Percentiles rank a stretch among this genome's conserved stretches.
Conservation (phyloP, 257 asterid species). For the Plantago elongata region DNA sequence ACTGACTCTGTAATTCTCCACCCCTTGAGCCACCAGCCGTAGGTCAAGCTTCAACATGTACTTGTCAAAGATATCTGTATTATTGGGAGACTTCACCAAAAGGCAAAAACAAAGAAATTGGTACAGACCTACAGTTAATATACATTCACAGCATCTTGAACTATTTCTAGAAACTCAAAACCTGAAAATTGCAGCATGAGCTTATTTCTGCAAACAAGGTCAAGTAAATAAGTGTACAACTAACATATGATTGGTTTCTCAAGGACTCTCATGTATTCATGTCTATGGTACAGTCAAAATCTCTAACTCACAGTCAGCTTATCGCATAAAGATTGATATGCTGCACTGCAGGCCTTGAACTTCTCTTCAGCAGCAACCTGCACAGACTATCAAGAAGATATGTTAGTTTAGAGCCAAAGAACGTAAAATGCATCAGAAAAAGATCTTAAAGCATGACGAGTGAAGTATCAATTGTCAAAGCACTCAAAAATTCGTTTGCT, state of each 20-base stretch:
- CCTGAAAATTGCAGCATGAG: conserved; percentile 11
- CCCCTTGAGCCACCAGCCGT: too few species aligned
- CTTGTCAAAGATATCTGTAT: neutral
- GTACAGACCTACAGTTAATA: neutral
- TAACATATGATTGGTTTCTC: neutral
- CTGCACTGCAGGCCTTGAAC: conserved; percentile 91
- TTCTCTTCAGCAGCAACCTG: conserved; percentile 88
- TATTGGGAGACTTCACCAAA: neutral
- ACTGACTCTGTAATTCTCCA: too few species aligned
- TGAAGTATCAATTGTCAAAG: neutral
- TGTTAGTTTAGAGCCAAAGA: neutral
- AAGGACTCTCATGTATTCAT: neutral
- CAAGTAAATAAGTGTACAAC: conserved; percentile 5
- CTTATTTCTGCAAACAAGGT: conserved; percentile 17
- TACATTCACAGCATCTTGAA: neutral
- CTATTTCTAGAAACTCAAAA: neutral
- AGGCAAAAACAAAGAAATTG: neutral
- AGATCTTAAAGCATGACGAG: neutral
- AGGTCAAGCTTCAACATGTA: too few species aligned
- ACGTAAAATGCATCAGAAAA: neutral
- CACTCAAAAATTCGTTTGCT: neutral
- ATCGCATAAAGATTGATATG: conserved; percentile 78
- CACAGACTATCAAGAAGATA: conserved; percentile 13
- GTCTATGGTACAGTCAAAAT: conserved; percentile 9
- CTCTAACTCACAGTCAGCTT: conserved; percentile 36